These are phyloP conservation scores for Mallotus repandus DNA, from an alignment of 441 rosid species.

Conservation along the genomic window DNA sequence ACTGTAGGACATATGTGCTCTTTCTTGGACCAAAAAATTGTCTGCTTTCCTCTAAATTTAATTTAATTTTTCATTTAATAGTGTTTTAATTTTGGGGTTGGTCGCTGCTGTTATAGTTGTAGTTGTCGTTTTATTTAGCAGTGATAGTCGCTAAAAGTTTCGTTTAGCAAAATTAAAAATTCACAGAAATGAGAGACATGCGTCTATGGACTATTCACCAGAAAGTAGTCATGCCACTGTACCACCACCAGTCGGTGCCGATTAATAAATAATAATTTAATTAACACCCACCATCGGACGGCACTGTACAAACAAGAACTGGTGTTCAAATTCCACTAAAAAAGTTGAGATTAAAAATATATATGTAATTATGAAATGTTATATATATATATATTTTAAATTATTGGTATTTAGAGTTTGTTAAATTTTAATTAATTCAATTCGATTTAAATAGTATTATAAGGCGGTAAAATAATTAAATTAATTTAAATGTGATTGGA, in stretches of 20 bases:
- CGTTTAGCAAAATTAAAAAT: neutral
- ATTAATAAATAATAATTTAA: neutral
- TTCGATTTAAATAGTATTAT: too few species aligned
- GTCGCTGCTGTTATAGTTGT: slow-evolving; percentile 11
- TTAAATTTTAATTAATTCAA: too few species aligned
- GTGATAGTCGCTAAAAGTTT: neutral
- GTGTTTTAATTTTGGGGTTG: neutral
- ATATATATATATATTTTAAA: too few species aligned
- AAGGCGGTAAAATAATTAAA: too few species aligned
- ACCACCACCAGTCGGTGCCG: slow-evolving; percentile 32
- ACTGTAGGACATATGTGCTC: too few species aligned
- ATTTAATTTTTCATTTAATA: neutral
- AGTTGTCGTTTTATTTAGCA: slow-evolving; percentile 12
- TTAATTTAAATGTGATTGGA: too few species aligned
- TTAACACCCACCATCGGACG: neutral
- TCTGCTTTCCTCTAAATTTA: neutral
- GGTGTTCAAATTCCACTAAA: neutral
- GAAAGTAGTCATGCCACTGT: neutral
- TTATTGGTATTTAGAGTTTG: too few species aligned
- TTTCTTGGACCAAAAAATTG: too few species aligned
- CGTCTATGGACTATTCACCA: neutral
- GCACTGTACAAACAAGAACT: neutral
- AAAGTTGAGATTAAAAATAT: too few species aligned
- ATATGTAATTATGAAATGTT: too few species aligned
- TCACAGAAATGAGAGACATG: neutral